These are phyloP conservation scores for Emergomyces pasteurianus DNA, from an alignment of 2,329 filamentous ascomycete genomes.

Conservation along the genomic window DNA sequence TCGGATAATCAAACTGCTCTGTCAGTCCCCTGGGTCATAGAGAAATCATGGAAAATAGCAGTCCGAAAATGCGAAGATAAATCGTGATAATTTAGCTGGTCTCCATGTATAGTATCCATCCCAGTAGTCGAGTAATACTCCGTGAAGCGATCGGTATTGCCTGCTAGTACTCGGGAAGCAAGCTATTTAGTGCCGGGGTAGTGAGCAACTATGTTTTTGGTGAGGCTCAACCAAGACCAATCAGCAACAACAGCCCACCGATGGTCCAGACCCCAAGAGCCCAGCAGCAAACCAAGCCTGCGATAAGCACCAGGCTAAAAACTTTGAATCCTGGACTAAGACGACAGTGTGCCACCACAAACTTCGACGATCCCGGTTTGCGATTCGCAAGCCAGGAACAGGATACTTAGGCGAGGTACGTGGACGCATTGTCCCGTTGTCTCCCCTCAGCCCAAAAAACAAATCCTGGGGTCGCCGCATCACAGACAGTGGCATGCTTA, in stretches of 20 bases:
- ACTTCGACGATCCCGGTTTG: not conserved
- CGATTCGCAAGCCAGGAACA: slow-evolving; percentile 4
- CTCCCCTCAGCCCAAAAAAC: not conserved
- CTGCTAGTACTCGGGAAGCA: not conserved
- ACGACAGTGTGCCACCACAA: not conserved
- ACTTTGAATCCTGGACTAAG: not conserved
- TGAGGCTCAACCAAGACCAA: not conserved
- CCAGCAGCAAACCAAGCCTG: not conserved
- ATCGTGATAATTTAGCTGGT: not conserved
- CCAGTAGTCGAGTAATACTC: not conserved
- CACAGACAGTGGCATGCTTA: not conserved
- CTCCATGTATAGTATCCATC: not conserved
- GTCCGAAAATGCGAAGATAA: not conserved
- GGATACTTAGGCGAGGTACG: slow-evolving; percentile 5
- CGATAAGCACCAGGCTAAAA: not conserved
- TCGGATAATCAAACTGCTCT: not conserved
- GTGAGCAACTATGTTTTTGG: not conserved
- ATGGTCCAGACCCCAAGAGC: not conserved
- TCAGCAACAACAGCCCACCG: not conserved
- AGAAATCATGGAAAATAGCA: not conserved
- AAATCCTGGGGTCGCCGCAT: not conserved
- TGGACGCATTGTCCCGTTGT: not conserved
- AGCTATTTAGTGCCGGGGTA: not conserved
- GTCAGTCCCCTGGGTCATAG: not conserved
- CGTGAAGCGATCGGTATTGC: too few species aligned